Conservation (phyloP, 2,329 filamentous ascomycete species). For the Ophiostoma ulmi region DNA sequence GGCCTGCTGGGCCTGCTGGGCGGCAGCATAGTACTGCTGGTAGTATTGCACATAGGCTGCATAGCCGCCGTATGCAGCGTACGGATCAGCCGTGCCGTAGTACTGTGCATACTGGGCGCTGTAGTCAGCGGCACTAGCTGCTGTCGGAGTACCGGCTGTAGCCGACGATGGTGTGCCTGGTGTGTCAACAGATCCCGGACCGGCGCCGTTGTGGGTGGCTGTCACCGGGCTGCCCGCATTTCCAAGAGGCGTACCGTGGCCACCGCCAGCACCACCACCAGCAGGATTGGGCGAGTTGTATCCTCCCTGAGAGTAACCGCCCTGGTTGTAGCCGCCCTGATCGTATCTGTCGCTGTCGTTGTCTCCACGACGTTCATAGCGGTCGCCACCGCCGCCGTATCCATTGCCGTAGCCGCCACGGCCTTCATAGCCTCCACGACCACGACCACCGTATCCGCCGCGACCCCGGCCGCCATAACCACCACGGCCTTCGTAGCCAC, state of each 20-base stretch:
- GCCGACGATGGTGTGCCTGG: constrained; percentile 14
- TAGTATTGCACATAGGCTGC: constrained; percentile 70
- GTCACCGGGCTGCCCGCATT: constrained; percentile 40
- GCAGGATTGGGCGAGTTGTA: constrained; percentile 40
- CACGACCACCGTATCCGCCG: constrained; percentile 38
- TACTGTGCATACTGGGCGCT: constrained; percentile 79
- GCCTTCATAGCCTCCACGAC: constrained; percentile 26
- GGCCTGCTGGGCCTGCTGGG: constrained; percentile 50
- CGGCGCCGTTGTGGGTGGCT: not conserved
- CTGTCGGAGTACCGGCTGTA: not conserved
- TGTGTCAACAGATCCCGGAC: not conserved
- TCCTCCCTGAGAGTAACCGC: constrained; percentile 30
- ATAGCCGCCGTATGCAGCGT: constrained; percentile 87
- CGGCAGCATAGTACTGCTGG: constrained; percentile 61
- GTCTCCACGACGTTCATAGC: constrained; percentile 33
- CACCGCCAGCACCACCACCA: constrained; percentile 25
- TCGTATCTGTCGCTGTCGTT: not conserved
- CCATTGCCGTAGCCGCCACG: not conserved
- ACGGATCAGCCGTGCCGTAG: constrained; percentile 66
- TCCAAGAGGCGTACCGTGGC: constrained; percentile 17
- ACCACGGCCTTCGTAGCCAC: constrained; percentile 36
- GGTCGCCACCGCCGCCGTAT: constrained; percentile 27
- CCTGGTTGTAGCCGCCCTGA: constrained; percentile 13
- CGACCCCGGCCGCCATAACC: constrained; percentile 32
- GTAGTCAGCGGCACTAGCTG: constrained; percentile 52